Percentiles rank a stretch among this genome's conserved stretches.
Evolutionary conservation across 208 protist genomes (phyloP).

Genomic region (Plasmodiophora brassicae): DNA sequence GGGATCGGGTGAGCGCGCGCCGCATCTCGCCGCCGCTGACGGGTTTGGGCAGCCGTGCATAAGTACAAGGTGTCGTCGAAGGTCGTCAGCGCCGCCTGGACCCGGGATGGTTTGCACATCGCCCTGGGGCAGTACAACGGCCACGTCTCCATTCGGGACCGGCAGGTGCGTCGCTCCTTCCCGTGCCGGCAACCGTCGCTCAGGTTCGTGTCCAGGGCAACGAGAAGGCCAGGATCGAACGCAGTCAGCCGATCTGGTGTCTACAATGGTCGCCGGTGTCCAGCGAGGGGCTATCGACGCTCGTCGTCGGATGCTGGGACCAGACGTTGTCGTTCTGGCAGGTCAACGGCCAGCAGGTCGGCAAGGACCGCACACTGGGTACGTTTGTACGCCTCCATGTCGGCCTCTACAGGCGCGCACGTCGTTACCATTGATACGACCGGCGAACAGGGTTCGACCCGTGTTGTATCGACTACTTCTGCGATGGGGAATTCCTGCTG

Average conservation of each 20-base stretch:
- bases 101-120: conserved; percentile 79
- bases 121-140: conserved; percentile 84
- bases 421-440: not conserved
- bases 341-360: conserved; percentile 67
- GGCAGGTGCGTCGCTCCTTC: not conserved
- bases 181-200: too few species aligned
- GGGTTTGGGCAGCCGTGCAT: not conserved
- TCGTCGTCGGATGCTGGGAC: conserved; percentile 88
- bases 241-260: conserved; percentile 81
- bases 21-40: not conserved
- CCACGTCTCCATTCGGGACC: conserved; percentile 36
- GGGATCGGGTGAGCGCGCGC: too few species aligned
- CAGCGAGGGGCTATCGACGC: conserved; percentile 76
- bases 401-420: not conserved
- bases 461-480: conserved; percentile 78
- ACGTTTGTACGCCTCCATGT: not conserved
- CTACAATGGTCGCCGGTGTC: conserved; percentile 80
- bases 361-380: not conserved
- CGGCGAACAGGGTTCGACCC: conserved; percentile 78
- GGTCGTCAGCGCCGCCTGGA: conserved; percentile 65
- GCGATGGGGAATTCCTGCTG: conserved; percentile 80
- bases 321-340: conserved; percentile 88
- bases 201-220: not conserved
- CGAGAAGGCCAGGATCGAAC: conserved; percentile 63
- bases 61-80: conserved; percentile 37